Percentiles rank a stretch among this genome's conserved stretches.
These are phyloP conservation scores for Fusarium nelsonii DNA, from an alignment of 2,329 filamentous ascomycete species.

Conservation along the genomic window DNA sequence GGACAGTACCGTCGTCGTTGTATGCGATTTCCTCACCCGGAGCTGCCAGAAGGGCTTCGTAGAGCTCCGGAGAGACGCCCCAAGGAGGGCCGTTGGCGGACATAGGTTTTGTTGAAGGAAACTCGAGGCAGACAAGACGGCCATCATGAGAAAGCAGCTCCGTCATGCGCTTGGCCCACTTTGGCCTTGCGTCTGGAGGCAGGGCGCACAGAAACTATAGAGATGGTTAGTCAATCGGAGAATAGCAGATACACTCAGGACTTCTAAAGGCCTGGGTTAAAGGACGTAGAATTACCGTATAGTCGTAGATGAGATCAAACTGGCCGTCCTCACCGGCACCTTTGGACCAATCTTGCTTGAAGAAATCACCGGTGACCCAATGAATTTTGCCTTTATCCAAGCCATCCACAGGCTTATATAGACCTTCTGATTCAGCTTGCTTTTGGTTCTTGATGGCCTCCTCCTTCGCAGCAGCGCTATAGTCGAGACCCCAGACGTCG, in stretches of 20 bases:
- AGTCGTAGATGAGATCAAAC: slow-evolving; percentile 77
- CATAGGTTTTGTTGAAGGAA: slow-evolving; percentile 78
- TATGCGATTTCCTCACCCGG: slow-evolving; percentile 78
- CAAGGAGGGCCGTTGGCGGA: slow-evolving; percentile 78
- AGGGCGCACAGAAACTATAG: slow-evolving; percentile 72
- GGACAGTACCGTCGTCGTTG: slow-evolving; percentile 58
- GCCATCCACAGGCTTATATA: slow-evolving; percentile 57
- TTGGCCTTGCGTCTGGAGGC: slow-evolving; percentile 63
- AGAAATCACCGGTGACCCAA: slow-evolving; percentile 76
- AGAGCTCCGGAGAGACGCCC: slow-evolving; percentile 75
- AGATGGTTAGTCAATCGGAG: slow-evolving; percentile 29
- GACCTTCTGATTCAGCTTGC: slow-evolving; percentile 55
- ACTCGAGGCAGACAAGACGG: slow-evolving; percentile 77
- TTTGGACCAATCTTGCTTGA: slow-evolving; percentile 68
- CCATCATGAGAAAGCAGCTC: slow-evolving; percentile 63
- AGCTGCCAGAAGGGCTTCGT: slow-evolving; percentile 76
- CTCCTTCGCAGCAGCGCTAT: slow-evolving; percentile 62
- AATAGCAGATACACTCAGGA: slow-evolving; percentile 5
- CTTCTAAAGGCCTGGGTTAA: neutral
- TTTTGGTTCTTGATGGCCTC: slow-evolving; percentile 61
- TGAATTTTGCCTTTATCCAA: slow-evolving; percentile 62
- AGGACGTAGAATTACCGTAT: slow-evolving; percentile 61
- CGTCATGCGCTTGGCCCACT: slow-evolving; percentile 66
- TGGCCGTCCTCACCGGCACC: slow-evolving; percentile 56
- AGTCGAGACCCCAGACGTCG: slow-evolving; percentile 81